Conservation (phyloP, 2,329 filamentous ascomycete species). For the Elsinoe necatrix region DNA sequence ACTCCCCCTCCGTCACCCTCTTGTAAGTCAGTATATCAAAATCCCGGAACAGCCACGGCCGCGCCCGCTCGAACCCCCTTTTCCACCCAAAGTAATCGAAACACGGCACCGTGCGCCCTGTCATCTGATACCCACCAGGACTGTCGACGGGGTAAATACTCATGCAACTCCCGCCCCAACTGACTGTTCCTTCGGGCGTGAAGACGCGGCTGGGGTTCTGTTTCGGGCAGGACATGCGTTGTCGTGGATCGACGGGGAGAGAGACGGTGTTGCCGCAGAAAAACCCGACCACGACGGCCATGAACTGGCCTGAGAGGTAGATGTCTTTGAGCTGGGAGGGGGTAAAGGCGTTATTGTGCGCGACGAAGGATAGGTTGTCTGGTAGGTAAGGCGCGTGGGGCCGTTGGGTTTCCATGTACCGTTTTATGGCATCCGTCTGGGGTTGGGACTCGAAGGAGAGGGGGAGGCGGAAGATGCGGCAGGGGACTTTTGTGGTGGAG, state of each 20-base stretch:
- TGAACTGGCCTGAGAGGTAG: conserved; percentile 43
- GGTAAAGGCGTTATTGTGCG: conserved; percentile 47
- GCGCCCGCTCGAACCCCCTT: conserved; percentile 37
- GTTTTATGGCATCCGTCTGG: conserved; percentile 45
- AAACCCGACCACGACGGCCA: conserved; percentile 48
- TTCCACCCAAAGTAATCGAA: conserved; percentile 48
- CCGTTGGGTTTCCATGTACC: conserved; percentile 55
- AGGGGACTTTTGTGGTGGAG: conserved; percentile 34
- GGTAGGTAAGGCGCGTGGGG: conserved; percentile 55
- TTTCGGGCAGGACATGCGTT: conserved; percentile 48
- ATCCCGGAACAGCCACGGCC: conserved; percentile 49
- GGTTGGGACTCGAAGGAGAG: conserved; percentile 37
- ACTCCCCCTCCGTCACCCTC: conserved; percentile 44
- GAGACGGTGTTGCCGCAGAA: conserved; percentile 47
- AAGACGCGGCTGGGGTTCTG: conserved; percentile 50
- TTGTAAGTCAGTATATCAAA: conserved; percentile 51
- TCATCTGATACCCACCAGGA: conserved; percentile 50
- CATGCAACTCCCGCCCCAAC: conserved; percentile 49
- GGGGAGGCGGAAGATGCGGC: conserved; percentile 36
- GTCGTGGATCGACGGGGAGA: conserved; percentile 46
- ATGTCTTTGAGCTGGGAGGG: conserved; percentile 43
- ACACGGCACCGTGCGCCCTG: conserved; percentile 43
- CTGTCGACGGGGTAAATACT: conserved; percentile 49
- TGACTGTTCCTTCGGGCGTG: conserved; percentile 49
- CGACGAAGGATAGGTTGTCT: conserved; percentile 51